Base-by-base conservation (phyloP, 805 yeast genomes). In the Candida sanyiensis region DNA sequence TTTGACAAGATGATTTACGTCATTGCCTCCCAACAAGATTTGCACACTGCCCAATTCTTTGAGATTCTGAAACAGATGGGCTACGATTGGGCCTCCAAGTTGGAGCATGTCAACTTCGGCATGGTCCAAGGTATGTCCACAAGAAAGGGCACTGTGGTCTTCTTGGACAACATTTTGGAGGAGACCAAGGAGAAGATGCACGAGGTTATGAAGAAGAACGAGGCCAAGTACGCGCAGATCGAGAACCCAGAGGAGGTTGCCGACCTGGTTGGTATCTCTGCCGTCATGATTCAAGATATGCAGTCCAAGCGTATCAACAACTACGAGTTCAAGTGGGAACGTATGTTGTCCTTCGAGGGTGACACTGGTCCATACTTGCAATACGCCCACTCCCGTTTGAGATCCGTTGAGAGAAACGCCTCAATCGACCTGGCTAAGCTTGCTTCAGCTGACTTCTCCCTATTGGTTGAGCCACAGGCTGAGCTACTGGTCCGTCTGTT, bases 241-340 rank as follows among this genome's bases (percentile, higher is more conserved):
- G 93, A 82, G 58, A 77, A 89, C 59, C 98, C 97, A 25, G 97
- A 90, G 44, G 78, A 78, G 60, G 83, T 93, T 56, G 97, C 98
- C 43, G 97, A 93, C 63, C 72, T 87, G 54, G 80, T 93, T 44
- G 99, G 98, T 61, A 83, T 93, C 42, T 83, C 96, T 22, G 98
- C 98, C 6, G 95, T 93, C 45, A 89, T 93, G 96, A 85, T 93
- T 57, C 99, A 93, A 73, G 99, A 93, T 65, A 89, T 93, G 97
- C 94, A 86, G 66, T 80, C 95, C 45, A 93, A 93, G 70, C 83
- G 99, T 65, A 76, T 90, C 64, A 88, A 90, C 71, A 90, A 93
- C 69, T 93, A 93, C 69, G 86, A 81, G 56, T 93, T 93, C 68
- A 85, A 87, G 64, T 93, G 98, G 98, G 87, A 85, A 55, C 83